These are phyloP conservation scores for Acrocalymma vagum DNA, from an alignment of 2,329 filamentous ascomycete species.

Conservation along the genomic window DNA sequence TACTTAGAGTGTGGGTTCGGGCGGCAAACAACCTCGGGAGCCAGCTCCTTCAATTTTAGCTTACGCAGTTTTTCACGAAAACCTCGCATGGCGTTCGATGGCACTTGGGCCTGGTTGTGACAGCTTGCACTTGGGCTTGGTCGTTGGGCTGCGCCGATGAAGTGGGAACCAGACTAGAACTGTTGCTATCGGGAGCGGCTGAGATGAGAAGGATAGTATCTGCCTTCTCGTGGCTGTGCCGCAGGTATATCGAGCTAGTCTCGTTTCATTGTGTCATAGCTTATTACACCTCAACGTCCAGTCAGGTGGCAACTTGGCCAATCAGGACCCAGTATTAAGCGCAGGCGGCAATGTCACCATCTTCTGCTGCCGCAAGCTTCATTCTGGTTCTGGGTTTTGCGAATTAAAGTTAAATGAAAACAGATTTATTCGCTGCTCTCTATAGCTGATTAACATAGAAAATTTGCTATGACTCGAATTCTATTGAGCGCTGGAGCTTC, in stretches of 20 bases:
- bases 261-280: neutral
- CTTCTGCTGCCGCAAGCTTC: conserved; percentile 2
- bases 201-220: too few species aligned
- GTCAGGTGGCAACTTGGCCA: neutral
- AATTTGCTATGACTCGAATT: too few species aligned
- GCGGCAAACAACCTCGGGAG: conserved; percentile 13
- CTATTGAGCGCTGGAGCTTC: neutral
- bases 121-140: conserved; percentile 2
- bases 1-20: conserved; percentile 9
- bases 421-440: neutral
- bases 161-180: conserved; percentile 1
- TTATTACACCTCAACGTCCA: neutral
- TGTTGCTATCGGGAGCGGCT: conserved; percentile 2
- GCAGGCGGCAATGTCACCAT: conserved; percentile 1
- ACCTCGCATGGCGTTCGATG: conserved; percentile 9
- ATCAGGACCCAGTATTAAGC: conserved; percentile 2
- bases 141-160: conserved; percentile 4
- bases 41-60: conserved; percentile 15
- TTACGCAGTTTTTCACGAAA: conserved; percentile 16
- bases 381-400: conserved; percentile 2
- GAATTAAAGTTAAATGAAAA: conserved; percentile 1
- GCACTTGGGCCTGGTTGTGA: too few species aligned
- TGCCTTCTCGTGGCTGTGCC: too few species aligned
- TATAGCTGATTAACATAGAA: neutral
- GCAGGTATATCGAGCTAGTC: too few species aligned